Evolutionary conservation across 176 grass and related monocot genomes (phyloP).

Genomic region (Saccharum spontaneum): DNA sequence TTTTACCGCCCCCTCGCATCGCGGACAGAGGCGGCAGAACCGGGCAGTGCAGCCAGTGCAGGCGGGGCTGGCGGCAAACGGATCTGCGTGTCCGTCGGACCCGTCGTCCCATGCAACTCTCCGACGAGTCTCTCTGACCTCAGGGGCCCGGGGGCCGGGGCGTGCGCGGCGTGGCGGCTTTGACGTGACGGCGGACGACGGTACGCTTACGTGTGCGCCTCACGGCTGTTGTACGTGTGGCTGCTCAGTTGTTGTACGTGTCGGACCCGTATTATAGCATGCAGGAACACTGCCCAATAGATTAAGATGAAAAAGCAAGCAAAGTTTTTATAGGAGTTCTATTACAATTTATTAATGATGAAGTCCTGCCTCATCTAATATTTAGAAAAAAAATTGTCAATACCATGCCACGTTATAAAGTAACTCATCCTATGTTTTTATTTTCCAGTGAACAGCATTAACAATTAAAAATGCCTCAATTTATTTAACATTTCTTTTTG

Average conservation of each 20-base stretch:
- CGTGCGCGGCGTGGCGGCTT: slow-evolving; percentile 5
- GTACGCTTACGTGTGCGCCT: not conserved
- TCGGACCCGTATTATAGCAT: too few relatives aligned
- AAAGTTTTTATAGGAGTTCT: too few relatives aligned
- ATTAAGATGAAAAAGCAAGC: too few relatives aligned
- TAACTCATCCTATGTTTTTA: too few relatives aligned
- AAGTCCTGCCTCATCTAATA: too few relatives aligned
- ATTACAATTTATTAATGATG: too few relatives aligned
- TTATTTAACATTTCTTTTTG: too few relatives aligned
- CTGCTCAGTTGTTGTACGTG: not conserved
- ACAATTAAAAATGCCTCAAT: too few relatives aligned
- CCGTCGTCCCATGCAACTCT: not conserved
- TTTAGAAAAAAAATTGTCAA: too few relatives aligned
- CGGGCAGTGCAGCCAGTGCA: slow-evolving; percentile 4
- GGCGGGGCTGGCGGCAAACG: not conserved
- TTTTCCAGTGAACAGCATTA: too few relatives aligned
- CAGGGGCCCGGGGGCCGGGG: not conserved
- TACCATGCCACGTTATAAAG: too few relatives aligned
- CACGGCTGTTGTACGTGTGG: not conserved
- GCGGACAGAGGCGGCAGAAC: slow-evolving; percentile 19
- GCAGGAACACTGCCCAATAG: too few relatives aligned
- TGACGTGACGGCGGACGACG: slow-evolving; percentile 2
- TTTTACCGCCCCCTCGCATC: not conserved
- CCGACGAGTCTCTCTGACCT: not conserved
- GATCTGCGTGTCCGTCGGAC: not conserved